A percentile compares a stretch with the other conserved stretches of the same genome.
Evolutionary conservation across 305 asterid species (phyloP).

Genomic region (Fraxinus angustifolia): DNA sequence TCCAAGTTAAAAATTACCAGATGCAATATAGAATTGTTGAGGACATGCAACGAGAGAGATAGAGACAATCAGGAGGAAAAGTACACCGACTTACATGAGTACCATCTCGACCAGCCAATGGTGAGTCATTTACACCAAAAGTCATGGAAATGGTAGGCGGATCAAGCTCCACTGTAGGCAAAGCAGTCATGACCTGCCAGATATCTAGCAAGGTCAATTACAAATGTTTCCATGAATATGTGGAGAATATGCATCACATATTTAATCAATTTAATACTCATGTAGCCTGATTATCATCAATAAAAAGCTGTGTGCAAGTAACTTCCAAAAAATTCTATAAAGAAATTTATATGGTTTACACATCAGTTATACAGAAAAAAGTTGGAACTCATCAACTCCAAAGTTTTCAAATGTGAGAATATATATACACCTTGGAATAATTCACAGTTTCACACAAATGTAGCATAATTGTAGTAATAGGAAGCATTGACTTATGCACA

Average conservation of each 20-base stretch:
- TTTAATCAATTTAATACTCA: constrained; percentile 3
- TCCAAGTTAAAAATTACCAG: constrained; percentile 8
- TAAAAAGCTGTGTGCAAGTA: not conserved
- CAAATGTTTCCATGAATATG: constrained; percentile 19
- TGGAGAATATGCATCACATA: not conserved
- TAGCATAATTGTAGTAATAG: not conserved
- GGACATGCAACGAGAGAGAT: constrained; percentile 7
- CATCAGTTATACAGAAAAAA: not conserved
- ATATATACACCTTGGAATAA: not conserved
- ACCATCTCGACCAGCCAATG: constrained; percentile 98
- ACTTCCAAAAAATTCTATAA: not conserved
- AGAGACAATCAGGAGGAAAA: not conserved
- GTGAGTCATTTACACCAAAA: constrained; percentile 96
- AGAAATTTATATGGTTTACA: not conserved
- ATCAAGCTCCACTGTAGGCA: constrained; percentile 92
- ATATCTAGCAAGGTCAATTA: constrained; percentile 23
- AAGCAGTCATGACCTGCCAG: constrained; percentile 69
- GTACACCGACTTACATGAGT: constrained; percentile 58
- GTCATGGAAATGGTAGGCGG: constrained; percentile 99
- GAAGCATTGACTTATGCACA: not conserved
- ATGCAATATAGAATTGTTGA: constrained; percentile 8
- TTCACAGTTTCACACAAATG: not conserved
- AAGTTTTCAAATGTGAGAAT: not conserved
- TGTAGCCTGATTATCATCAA: constrained; percentile 6
- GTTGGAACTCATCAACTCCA: not conserved